Evolutionary conservation across 2,329 filamentous ascomycete species (phyloP), one percentile per base, ranked within the genome.

Genomic region (Cercospora nicotianae): DNA sequence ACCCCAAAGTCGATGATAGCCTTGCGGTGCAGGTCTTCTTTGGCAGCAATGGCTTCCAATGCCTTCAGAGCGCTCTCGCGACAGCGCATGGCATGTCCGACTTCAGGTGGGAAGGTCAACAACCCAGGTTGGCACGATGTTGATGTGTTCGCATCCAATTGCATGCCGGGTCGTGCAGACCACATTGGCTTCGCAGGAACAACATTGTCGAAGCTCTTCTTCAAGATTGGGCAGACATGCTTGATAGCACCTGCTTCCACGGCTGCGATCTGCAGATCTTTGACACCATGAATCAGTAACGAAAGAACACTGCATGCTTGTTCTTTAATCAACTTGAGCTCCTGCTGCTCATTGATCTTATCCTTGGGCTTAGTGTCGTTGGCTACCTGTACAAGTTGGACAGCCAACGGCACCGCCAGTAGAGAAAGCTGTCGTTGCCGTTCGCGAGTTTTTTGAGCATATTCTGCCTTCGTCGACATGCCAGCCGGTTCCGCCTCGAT

Each of bases 1-100:
- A 91, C 87, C n/a, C 93, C 92, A 73, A 92, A 88, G 26, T 94
- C 90, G 63, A 95, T 91, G 58, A 98, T 87, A 0, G 87, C 85
- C 76, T 96, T 96, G 53, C 94, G 87, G 75, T 94, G 92, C 26
- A 91, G 88, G 73, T 98, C 93, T 74, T 93, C 93, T 73, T 90
- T 90, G 2, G 91, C 88, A 1, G 91, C 88, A 61, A 98, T 83
- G 2, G 93, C 90, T n/a, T 91, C 91, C 65, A 98, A 82, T 1
- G 93, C 93, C 75, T 90, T 89, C 18, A 98, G 81, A 1, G 89
- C 87, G 60, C 87, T 90, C 78, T 94, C 91, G 64, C 95, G 88
- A 71, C 93, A 86, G 72, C 86, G 90, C 79, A 94, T 89, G 26
- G 89, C 88, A 78, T 96, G 92, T 16, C 84, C 71, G 79, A 87